Percentiles rank a stretch among this genome's conserved stretches.
phyloP scores from a whole-genome alignment of 1,139 yeast genomes.

The Taphrina deformans region DNA sequence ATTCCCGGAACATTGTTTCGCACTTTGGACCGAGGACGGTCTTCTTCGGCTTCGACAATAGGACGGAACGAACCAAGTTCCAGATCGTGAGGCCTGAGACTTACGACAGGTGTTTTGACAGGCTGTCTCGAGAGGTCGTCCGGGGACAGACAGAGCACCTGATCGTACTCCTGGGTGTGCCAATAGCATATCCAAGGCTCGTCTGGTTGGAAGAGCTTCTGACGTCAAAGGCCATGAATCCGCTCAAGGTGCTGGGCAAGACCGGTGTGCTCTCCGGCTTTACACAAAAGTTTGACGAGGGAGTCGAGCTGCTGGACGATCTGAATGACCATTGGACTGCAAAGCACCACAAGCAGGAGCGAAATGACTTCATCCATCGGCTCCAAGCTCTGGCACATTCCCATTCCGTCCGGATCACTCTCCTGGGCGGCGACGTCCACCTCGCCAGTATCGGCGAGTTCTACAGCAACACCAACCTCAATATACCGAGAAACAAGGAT shows the following conservation, averaged over 20 bases:
- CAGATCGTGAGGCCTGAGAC: slow-evolving; percentile 58
- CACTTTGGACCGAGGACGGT: slow-evolving; percentile 72
- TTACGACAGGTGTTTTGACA: slow-evolving; percentile 59
- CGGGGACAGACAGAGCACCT: slow-evolving; percentile 64
- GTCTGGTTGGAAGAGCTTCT: slow-evolving; percentile 33
- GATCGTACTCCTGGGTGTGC: slow-evolving; percentile 84
- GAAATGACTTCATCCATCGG: slow-evolving; percentile 61
- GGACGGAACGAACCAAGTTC: slow-evolving; percentile 75
- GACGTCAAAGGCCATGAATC: slow-evolving; percentile 33
- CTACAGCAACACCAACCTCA: slow-evolving; percentile 43
- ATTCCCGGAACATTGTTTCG: slow-evolving; percentile 66
- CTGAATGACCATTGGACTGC: slow-evolving; percentile 67
- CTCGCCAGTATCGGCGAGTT: slow-evolving; percentile 80
- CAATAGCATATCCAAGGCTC: slow-evolving; percentile 74
- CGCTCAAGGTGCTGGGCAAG: slow-evolving; percentile 30
- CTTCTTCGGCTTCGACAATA: slow-evolving; percentile 79
- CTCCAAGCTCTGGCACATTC: slow-evolving; percentile 64
- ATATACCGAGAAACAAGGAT: slow-evolving; percentile 18
- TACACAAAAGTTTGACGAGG: slow-evolving; percentile 29
- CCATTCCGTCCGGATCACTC: slow-evolving; percentile 70
- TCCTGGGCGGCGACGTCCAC: slow-evolving; percentile 92
- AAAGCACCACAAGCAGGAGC: slow-evolving; percentile 72
- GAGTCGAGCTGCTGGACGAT: slow-evolving; percentile 59
- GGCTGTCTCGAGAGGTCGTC: slow-evolving; percentile 58
- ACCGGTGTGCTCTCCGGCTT: slow-evolving; percentile 26